Conservation (phyloP, 2,329 filamentous ascomycete species). For the Fusarium humuli region DNA sequence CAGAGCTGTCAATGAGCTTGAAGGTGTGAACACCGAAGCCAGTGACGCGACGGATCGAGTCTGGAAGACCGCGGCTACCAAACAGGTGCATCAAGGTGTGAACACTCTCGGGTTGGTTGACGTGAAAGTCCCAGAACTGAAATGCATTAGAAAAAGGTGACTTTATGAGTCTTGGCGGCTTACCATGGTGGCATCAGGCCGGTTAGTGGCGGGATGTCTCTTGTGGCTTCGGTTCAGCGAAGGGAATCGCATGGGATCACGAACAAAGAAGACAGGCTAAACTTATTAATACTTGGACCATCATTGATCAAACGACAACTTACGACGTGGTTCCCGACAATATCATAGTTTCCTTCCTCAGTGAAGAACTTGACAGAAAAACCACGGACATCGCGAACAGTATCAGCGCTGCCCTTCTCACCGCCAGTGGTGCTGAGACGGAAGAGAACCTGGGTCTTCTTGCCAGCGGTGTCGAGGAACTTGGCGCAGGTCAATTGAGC, state of each 20-base stretch:
- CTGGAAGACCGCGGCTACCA: conserved; percentile 14
- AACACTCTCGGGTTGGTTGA: conserved; percentile 29
- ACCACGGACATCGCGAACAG: conserved; percentile 75
- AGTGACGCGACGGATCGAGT: conserved; percentile 15
- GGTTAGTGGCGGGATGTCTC: conserved; percentile 42
- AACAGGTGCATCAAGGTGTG: conserved; percentile 32
- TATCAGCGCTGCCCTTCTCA: conserved; percentile 73
- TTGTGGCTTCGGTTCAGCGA: conserved; percentile 17
- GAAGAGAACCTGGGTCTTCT: conserved; percentile 68
- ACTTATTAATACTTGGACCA: fast-evolving
- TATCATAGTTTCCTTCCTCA: conserved; percentile 70
- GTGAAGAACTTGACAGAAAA: conserved; percentile 71
- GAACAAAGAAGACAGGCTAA: conserved; percentile 10
- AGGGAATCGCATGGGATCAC: conserved; percentile 14
- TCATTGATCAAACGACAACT: fast-evolving
- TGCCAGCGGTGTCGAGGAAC: conserved; percentile 65
- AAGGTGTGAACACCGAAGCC: conserved; percentile 28
- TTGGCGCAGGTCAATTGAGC: conserved; percentile 63
- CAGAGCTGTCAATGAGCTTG: conserved; percentile 11
- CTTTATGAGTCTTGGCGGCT: background rate
- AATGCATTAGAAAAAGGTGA: background rate
- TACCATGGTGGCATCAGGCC: conserved; percentile 20
- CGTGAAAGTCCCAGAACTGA: conserved; percentile 33
- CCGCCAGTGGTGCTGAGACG: conserved; percentile 78
- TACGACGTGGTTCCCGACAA: conserved; percentile 57